phyloP scores from a whole-genome alignment of 2,329 filamentous ascomycete genomes.

The Monilinia vaccinii-corymbosi region DNA sequence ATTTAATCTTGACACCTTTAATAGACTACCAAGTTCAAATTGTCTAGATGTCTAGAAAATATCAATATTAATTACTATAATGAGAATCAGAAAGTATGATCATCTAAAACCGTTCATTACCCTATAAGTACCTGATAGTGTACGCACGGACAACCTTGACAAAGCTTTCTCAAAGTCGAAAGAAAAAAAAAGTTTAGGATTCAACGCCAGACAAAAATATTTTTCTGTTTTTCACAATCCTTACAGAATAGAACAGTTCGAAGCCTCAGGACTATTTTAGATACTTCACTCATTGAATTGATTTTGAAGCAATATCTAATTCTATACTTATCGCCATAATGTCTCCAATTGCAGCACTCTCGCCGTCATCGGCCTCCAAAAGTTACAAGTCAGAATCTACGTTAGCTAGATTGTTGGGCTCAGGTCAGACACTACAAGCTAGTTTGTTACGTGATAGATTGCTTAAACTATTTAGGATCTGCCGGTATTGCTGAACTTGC shows the following conservation, averaged over 20 bases:
- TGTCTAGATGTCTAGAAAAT: not conserved
- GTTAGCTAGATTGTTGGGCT: conserved; percentile 78
- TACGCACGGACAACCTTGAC: conserved; percentile 1
- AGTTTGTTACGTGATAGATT: not conserved
- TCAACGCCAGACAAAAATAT: conserved; percentile 4
- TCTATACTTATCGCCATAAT: conserved; percentile 11
- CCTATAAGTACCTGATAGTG: not conserved
- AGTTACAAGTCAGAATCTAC: conserved; percentile 80
- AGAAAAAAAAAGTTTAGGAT: conserved; percentile 8
- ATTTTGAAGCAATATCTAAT: conserved; percentile 2
- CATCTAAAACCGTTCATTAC: not conserved
- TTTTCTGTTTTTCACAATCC: not conserved
- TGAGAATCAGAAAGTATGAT: not conserved
- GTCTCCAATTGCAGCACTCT: conserved; percentile 31
- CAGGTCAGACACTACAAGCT: conserved; percentile 49
- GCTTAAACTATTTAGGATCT: conserved; percentile 50
- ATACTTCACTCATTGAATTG: conserved; percentile 9
- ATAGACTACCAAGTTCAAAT: not conserved
- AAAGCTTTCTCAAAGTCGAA: not conserved
- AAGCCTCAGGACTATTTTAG: not conserved
- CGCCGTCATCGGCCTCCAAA: conserved; percentile 31
- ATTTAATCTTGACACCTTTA: not conserved
- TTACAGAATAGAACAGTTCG: conserved; percentile 1
- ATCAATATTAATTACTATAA: no score
- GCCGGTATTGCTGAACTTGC: conserved; percentile 89